phyloP scores from a whole-genome alignment of 176 grass and related monocot genomes.

The Lolium rigidum region DNA sequence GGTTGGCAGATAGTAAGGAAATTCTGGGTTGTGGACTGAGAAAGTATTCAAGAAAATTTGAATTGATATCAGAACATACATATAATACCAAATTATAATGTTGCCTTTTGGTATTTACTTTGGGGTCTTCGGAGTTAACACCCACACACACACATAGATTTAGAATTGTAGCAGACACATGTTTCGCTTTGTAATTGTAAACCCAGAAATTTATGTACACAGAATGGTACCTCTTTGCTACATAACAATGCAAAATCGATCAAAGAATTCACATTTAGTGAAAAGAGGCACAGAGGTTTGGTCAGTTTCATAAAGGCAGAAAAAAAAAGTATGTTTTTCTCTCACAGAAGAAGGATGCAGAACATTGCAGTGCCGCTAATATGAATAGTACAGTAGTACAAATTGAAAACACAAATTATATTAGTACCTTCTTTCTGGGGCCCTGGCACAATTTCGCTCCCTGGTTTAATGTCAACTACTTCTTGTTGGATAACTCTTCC shows the following conservation, averaged over 20 bases:
- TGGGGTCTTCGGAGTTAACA: constrained; percentile 21
- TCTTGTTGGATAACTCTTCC: constrained; percentile 73
- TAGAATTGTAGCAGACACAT: constrained; percentile 6
- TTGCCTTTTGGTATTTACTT: background rate
- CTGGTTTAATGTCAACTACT: constrained; percentile 65
- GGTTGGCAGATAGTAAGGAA: background rate
- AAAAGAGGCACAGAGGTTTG: background rate
- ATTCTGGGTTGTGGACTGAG: background rate
- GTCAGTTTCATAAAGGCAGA: constrained; percentile 20
- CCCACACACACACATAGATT: background rate
- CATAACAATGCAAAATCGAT: constrained; percentile 5
- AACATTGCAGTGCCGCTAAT: background rate
- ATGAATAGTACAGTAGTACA: background rate
- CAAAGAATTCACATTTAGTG: constrained; percentile 12
- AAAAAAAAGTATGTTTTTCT: background rate
- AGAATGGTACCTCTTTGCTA: background rate
- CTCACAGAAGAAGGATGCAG: background rate
- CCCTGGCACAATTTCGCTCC: constrained; percentile 79
- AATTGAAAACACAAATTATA: constrained; percentile 20
- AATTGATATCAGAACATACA: background rate
- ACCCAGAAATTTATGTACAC: constrained; percentile 17
- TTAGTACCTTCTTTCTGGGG: constrained; percentile 76
- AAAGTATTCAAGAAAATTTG: constrained; percentile 19
- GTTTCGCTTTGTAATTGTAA: constrained; percentile 35
- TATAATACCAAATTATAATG: background rate